Evolutionary conservation across 2,329 filamentous ascomycete genomes (phyloP).

Genomic region (Alternaria arborescens): DNA sequence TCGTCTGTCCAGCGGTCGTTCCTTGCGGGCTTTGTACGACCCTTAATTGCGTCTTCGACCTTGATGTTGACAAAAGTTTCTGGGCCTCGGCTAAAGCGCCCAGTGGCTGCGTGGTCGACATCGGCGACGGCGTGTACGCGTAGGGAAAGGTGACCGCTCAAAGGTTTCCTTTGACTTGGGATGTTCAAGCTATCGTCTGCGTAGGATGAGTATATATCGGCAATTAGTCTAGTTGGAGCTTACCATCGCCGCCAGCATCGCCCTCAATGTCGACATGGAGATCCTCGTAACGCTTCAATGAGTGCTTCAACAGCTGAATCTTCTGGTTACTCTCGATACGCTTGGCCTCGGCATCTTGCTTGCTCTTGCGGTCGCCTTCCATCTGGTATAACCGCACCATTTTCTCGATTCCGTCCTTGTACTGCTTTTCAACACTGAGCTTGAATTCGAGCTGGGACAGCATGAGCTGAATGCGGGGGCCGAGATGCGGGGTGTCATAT

Average conservation of each 20-base stretch:
- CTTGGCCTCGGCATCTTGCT: constrained; percentile 87
- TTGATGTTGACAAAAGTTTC: constrained; percentile 97
- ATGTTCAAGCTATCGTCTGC: constrained; percentile 95
- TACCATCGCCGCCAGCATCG: constrained; percentile 79
- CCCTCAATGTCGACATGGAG: constrained; percentile 91
- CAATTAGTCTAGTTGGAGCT: constrained; percentile 37
- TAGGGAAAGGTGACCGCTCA: constrained; percentile 88
- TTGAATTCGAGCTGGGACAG: constrained; percentile 98
- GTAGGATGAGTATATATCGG: constrained; percentile 39
- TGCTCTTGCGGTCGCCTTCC: constrained; percentile 96
- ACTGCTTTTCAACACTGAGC: constrained; percentile 97
- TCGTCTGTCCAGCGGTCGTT: constrained; percentile 94
- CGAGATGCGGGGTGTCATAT: constrained; percentile 94
- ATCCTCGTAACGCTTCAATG: constrained; percentile 95
- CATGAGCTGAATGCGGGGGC: constrained; percentile 98
- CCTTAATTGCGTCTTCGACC: constrained; percentile 92
- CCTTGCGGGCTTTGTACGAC: constrained; percentile 82
- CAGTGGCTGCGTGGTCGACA: constrained; percentile 86
- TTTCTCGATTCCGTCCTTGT: constrained; percentile 98
- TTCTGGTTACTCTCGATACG: constrained; percentile 97
- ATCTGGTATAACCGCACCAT: constrained; percentile 98
- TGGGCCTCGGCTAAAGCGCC: constrained; percentile 85
- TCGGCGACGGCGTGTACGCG: constrained; percentile 89
- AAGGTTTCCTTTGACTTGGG: constrained; percentile 93
- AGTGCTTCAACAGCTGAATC: constrained; percentile 93